Percentiles rank a stretch among this genome's conserved stretches.
Evolutionary conservation across 2,329 filamentous ascomycete genomes (phyloP).

Genomic region (Chaetomiaceae sp.): DNA sequence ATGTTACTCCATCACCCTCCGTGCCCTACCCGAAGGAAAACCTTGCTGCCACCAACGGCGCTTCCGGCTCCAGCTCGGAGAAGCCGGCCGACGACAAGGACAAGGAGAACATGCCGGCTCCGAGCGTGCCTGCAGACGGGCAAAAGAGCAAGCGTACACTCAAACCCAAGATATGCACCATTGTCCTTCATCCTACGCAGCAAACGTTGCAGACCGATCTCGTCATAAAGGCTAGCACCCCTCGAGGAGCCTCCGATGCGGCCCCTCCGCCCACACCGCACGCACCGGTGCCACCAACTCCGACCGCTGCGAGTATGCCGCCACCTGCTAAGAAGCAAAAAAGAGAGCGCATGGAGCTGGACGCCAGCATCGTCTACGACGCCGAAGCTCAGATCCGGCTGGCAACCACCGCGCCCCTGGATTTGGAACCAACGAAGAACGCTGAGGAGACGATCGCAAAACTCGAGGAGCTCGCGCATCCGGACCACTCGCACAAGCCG

Average conservation of each 20-base stretch:
- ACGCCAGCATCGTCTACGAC: constrained; percentile 63
- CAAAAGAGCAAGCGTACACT: constrained; percentile 39
- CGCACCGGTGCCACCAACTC: constrained; percentile 53
- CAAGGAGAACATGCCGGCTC: constrained; percentile 54
- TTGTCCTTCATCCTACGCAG: constrained; percentile 78
- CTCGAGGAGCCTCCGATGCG: constrained; percentile 40
- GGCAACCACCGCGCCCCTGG: constrained; percentile 66
- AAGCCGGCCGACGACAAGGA: constrained; percentile 40
- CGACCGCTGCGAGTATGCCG: constrained; percentile 52
- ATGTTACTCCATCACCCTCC: constrained; percentile 82
- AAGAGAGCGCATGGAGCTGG: constrained; percentile 66
- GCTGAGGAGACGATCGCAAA: constrained; percentile 64
- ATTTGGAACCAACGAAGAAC: constrained; percentile 68
- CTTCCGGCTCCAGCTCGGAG: constrained; percentile 23
- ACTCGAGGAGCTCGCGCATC: constrained; percentile 66
- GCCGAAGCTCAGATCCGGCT: constrained; percentile 73
- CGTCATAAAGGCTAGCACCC: constrained; percentile 66
- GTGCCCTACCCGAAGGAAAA: constrained; percentile 63
- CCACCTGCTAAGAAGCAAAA: constrained; percentile 63
- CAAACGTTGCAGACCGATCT: constrained; percentile 72
- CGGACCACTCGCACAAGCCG: constrained; percentile 67
- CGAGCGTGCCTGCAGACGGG: constrained; percentile 41
- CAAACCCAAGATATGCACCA: constrained; percentile 64
- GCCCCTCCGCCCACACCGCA: constrained; percentile 64
- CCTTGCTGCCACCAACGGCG: constrained; percentile 22